Base-by-base conservation (phyloP, 805 yeast genomes). In the Zygoascus bituminiphila region DNA sequence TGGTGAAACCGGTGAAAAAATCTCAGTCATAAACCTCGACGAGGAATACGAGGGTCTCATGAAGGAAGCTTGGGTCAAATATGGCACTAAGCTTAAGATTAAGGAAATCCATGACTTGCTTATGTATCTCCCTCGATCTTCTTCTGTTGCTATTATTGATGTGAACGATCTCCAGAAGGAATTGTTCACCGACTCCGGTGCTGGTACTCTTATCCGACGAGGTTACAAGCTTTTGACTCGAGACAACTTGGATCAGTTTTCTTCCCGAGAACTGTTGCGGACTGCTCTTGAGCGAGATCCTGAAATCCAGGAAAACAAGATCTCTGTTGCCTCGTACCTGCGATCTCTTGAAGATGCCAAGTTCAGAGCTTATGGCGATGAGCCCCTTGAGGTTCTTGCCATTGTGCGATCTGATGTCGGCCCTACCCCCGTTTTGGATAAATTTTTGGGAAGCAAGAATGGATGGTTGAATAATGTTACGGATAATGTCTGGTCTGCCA, bases 381-480 rank as follows among this genome's bases (percentile, higher is more conserved):
- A 91, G 65, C 97, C 96, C 23, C 75, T 88, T 58, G 98, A 93
- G 60, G 97, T 88, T 1, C 73, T 93, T 57, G 95, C 98, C 12
- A 82, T 93, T 57, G 93, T 93, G 19, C 74, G 73, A 48, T 75
- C 76, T 41, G 74, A 73, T 36, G 57, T 62, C n/a, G 67, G 67
- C 12, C 66, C 66, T 12, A 72, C 85, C 46, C 84, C 96, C 9
- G 76, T 74, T 44, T 70, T 93, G 53, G 95, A 87, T 65, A 88
- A 86, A 69, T 88, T 93, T 64, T 73, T 88, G 56, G 87, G 94
- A 21, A 78, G 94, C 20, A 82, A 84, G 64, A 77, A 84, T 47
- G 98, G 98, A 42, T 93, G 99, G 99, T 82, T 91, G 64, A 93
- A 93, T 71, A 91, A 91, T 56, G 96, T 93, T 48, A 84, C 96